phyloP scores from a whole-genome alignment of 371 early-diverging fungal genomes.

The Mycotypha africana region DNA sequence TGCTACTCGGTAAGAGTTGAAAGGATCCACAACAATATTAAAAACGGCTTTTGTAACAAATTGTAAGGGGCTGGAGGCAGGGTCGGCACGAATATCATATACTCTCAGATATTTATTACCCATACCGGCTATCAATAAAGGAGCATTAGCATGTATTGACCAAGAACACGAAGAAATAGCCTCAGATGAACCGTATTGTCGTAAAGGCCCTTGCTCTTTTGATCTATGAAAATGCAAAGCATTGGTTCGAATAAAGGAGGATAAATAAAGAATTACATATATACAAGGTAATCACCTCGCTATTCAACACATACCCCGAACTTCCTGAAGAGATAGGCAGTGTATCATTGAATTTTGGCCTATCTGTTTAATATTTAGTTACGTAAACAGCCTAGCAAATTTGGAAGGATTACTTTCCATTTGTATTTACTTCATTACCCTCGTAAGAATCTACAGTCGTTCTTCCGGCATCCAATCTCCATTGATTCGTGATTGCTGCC shows the following conservation, averaged over 20 bases:
- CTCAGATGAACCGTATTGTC: conserved; percentile 71
- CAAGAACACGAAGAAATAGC: conserved; percentile 70
- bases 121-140: conserved; percentile 71
- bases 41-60: conserved; percentile 72
- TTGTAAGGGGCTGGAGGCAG: conserved; percentile 31
- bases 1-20: conserved; percentile 63
- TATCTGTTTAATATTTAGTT: too few relatives aligned
- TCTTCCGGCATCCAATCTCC: conserved; percentile 8
- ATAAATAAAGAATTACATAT: background rate
- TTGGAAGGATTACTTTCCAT: background rate
- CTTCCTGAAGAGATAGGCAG: conserved; percentile 8
- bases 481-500: conserved; percentile 10
- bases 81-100: conserved; percentile 62
- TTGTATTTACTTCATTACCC: background rate
- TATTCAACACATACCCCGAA: conserved; percentile 6
- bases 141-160: conserved; percentile 50
- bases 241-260: too few relatives aligned
- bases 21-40: conserved; percentile 70
- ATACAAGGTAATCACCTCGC: background rate
- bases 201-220: conserved; percentile 44
- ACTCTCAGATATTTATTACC: conserved; percentile 65
- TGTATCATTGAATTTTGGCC: conserved; percentile 3
- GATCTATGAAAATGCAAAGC: conserved; percentile 4
- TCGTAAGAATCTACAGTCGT: conserved; percentile 9
- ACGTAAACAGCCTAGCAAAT: too few relatives aligned